Evolutionary conservation across 345 rosid genomes (phyloP).

Genomic region (Diplotaxis tenuifolia): DNA sequence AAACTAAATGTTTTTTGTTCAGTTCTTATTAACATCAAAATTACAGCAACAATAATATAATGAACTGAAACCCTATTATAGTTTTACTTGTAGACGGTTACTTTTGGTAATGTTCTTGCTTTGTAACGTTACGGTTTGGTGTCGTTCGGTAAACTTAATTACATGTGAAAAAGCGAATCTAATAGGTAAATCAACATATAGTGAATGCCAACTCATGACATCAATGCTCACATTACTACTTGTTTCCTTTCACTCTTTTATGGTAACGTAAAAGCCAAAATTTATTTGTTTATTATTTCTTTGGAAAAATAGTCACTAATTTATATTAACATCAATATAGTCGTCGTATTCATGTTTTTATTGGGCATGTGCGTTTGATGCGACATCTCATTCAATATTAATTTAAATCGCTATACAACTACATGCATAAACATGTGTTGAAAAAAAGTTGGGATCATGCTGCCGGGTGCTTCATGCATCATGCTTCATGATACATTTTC

Average conservation of each 20-base stretch:
- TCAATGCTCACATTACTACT: slow-evolving; percentile 25
- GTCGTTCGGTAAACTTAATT: not conserved
- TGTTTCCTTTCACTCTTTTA: slow-evolving; percentile 27
- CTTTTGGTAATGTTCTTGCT: not conserved
- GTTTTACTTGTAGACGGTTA: not conserved
- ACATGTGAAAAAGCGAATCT: slow-evolving; percentile 5
- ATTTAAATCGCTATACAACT: not conserved
- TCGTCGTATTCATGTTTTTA: slow-evolving; percentile 40
- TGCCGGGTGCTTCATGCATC: slow-evolving; percentile 25
- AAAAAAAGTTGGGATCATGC: slow-evolving; percentile 11
- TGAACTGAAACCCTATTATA: not conserved
- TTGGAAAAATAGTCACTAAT: not conserved
- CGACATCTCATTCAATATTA: slow-evolving; percentile 31
- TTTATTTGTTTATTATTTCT: slow-evolving; percentile 2
- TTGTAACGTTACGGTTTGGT: not conserved
- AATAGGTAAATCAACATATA: slow-evolving; percentile 23
- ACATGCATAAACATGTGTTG: slow-evolving; percentile 30
- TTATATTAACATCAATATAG: slow-evolving; percentile 27
- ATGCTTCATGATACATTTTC: not conserved
- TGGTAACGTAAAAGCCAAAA: slow-evolving; percentile 37
- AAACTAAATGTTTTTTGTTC: not conserved
- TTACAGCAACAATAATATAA: not conserved
- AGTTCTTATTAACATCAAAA: not conserved
- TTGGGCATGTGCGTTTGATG: slow-evolving; percentile 41
- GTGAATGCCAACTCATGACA: slow-evolving; percentile 39